Conservation (phyloP, 176 grass and related monocot species). For the Aegilops speltoides region DNA sequence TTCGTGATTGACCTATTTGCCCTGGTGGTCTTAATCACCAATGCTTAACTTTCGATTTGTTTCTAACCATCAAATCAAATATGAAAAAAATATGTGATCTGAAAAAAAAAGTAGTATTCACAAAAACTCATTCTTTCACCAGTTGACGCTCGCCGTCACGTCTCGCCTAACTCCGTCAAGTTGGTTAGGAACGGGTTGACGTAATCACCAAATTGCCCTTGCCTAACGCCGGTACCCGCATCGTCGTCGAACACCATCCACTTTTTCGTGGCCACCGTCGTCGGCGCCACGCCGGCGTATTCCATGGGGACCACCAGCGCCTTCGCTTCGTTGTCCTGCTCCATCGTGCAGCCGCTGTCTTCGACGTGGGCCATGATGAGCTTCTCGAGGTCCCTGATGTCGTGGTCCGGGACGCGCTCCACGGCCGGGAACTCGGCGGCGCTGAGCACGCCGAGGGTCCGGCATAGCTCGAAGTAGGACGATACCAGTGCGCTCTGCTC, state of each 20-base stretch:
- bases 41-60: neutral
- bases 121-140: neutral
- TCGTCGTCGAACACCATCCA: conserved; percentile 79
- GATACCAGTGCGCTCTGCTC: conserved; percentile 63
- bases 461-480: conserved; percentile 76
- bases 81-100: neutral
- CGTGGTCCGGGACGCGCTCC: conserved; percentile 69
- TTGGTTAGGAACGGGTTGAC: conserved; percentile 39
- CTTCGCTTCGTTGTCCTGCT: conserved; percentile 29
- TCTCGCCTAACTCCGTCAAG: no score
- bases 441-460: conserved; percentile 59
- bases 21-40: neutral
- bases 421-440: conserved; percentile 62
- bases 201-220: conserved; percentile 33
- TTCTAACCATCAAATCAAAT: neutral
- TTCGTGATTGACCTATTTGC: neutral
- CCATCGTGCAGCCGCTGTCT: neutral
- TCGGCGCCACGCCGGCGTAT: conserved; percentile 7
- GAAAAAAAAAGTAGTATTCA: neutral
- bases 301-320: conserved; percentile 12
- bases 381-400: conserved; percentile 78
- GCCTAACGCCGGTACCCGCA: neutral
- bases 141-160: neutral
- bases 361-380: conserved; percentile 56
- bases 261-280: conserved; percentile 48